Conservation (phyloP, 1,139 yeast genomes). For the Hyphopichia fennica region DNA sequence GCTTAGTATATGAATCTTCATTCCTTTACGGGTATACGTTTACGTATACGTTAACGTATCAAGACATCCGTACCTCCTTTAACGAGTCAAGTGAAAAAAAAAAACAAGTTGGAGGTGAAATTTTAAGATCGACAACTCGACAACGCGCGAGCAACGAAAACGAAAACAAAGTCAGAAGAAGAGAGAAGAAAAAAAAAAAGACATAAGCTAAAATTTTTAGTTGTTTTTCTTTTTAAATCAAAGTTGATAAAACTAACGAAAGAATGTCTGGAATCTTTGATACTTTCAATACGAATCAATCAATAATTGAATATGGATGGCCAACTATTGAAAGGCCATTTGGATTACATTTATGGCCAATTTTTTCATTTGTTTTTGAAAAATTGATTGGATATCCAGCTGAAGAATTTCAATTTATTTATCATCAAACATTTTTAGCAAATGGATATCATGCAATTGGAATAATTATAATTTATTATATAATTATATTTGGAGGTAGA, state of each 20-base stretch:
- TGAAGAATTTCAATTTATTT: conserved; percentile 68
- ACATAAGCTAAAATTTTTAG: too few relatives aligned
- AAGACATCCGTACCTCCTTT: not conserved
- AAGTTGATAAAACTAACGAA: not conserved
- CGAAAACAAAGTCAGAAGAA: not conserved
- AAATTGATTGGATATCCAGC: conserved; percentile 61
- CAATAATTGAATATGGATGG: conserved; percentile 11
- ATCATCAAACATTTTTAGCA: conserved; percentile 66
- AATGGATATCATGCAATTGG: conserved; percentile 66
- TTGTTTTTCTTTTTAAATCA: too few relatives aligned
- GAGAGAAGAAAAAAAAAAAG: not conserved
- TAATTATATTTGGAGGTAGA: conserved; percentile 80
- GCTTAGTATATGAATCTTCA: too few relatives aligned
- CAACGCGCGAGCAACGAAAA: not conserved
- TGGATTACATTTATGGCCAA: conserved; percentile 87
- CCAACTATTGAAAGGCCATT: conserved; percentile 85
- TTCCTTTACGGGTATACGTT: too few relatives aligned
- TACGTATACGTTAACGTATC: too few relatives aligned
- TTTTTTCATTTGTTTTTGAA: conserved; percentile 63
- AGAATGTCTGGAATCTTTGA: not conserved
- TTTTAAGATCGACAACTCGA: not conserved
- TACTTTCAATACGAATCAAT: conserved; percentile 1
- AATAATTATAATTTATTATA: conserved; percentile 69
- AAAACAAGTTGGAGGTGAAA: not conserved
- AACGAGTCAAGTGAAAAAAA: not conserved